These are phyloP conservation scores for Geosmithia putterillii DNA, from an alignment of 2,329 filamentous ascomycete species.

Conservation along the genomic window DNA sequence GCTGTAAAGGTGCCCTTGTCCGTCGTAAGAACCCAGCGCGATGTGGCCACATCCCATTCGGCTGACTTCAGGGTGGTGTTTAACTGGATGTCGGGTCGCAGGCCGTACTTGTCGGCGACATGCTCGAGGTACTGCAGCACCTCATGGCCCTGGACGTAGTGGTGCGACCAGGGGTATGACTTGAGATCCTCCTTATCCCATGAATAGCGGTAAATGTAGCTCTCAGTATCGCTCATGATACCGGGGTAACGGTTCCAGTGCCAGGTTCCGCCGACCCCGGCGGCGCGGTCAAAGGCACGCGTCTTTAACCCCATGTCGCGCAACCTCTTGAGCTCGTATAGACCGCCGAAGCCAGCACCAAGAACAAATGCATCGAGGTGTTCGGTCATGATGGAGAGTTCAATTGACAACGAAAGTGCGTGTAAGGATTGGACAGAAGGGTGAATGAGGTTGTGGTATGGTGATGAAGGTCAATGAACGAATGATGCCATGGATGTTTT, in stretches of 20 bases:
- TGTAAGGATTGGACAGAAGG: too few species aligned
- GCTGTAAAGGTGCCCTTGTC: conserved; percentile 6
- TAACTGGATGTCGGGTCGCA: conserved; percentile 24
- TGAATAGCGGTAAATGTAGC: conserved; percentile 36
- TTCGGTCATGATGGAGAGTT: too few species aligned
- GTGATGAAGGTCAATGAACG: too few species aligned
- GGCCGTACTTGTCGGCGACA: conserved; percentile 8
- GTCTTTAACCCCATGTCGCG: not conserved
- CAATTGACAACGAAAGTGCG: too few species aligned
- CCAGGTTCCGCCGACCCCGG: conserved; percentile 40
- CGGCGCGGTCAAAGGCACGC: conserved; percentile 35
- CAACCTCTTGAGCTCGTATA: not conserved
- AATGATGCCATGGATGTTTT: too few species aligned
- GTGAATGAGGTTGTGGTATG: too few species aligned
- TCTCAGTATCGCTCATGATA: conserved; percentile 37
- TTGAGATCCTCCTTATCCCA: conserved; percentile 17
- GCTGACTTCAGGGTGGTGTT: conserved; percentile 20
- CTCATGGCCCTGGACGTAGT: conserved; percentile 1
- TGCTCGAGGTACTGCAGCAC: conserved; percentile 4
- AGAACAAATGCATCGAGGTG: too few species aligned
- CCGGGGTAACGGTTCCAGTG: conserved; percentile 45
- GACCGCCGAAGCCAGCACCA: not conserved
- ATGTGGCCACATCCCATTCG: conserved; percentile 14
- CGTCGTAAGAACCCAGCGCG: conserved; percentile 15
- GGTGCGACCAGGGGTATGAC: conserved; percentile 12